These are phyloP conservation scores for Melaleuca alternifolia DNA, from an alignment of 345 rosid species.

Conservation along the genomic window DNA sequence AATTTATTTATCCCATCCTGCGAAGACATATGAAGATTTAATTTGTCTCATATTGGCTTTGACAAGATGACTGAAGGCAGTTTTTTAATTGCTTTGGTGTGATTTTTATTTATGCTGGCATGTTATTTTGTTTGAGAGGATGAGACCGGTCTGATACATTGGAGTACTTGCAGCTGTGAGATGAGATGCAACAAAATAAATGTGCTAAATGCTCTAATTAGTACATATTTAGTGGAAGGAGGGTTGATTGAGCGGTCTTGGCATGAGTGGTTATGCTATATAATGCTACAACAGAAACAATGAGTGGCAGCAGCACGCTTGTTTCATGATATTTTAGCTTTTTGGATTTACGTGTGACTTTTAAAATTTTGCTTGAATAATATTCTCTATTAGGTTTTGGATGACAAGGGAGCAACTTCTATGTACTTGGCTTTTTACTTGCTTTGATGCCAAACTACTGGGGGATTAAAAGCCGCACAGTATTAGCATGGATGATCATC, in stretches of 20 bases:
- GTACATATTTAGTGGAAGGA: not conserved
- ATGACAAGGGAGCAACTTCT: not conserved
- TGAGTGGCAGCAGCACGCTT: not conserved
- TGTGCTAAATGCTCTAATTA: not conserved
- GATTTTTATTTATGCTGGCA: not conserved
- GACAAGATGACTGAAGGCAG: not conserved
- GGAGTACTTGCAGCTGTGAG: not conserved
- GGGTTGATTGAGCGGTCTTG: not conserved
- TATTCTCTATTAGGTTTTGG: not conserved
- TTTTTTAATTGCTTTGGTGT: not conserved
- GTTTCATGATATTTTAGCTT: not conserved
- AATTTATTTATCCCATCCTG: not conserved
- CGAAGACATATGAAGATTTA: not conserved
- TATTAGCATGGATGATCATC: not conserved
- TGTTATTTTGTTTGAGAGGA: not conserved
- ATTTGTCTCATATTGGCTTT: not conserved
- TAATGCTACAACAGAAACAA: not conserved
- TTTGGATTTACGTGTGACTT: not conserved
- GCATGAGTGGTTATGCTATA: not conserved
- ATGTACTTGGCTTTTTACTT: not conserved
- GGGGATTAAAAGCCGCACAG: not conserved
- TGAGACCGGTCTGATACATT: not conserved
- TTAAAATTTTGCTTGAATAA: not conserved
- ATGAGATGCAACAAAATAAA: not conserved
- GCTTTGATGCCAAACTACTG: not conserved